Evolutionary conservation across 257 asterid species (phyloP).

Genomic region (Solanum arcanum): DNA sequence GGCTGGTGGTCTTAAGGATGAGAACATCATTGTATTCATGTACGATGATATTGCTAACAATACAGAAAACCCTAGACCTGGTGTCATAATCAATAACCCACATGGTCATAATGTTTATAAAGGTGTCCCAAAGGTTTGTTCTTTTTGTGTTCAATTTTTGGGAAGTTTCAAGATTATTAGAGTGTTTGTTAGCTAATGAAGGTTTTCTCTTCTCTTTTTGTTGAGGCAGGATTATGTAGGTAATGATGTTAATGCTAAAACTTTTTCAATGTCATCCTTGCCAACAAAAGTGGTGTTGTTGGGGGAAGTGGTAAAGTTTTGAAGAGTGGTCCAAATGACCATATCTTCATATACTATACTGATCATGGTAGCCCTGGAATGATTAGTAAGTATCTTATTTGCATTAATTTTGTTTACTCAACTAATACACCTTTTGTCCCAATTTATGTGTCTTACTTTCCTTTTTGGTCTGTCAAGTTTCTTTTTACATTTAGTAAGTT

Average conservation of each 20-base stretch:
- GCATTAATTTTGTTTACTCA: background rate
- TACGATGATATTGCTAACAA: constrained; percentile 80
- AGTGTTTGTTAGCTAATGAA: too few species aligned
- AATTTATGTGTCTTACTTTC: too few species aligned
- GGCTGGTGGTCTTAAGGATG: constrained; percentile 81
- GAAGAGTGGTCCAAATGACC: constrained; percentile 85
- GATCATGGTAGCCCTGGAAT: constrained; percentile 98
- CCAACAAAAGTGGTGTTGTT: constrained; percentile 49
- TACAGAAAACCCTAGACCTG: constrained; percentile 69
- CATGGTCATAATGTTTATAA: constrained; percentile 70
- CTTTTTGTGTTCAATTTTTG: background rate
- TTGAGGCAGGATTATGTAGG: constrained; percentile 75
- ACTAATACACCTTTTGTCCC: too few species aligned
- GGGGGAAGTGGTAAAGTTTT: constrained; percentile 97
- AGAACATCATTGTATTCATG: constrained; percentile 78
- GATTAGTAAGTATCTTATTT: constrained; percentile 32
- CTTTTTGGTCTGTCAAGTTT: too few species aligned
- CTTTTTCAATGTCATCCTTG: constrained; percentile 67
- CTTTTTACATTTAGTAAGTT: too few species aligned
- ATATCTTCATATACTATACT: constrained; percentile 68
- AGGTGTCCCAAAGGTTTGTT: constrained; percentile 88
- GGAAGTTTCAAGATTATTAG: background rate
- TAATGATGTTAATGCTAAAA: constrained; percentile 52
- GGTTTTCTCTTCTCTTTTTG: background rate
- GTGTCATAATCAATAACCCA: constrained; percentile 82